Evolutionary conservation across 2,329 filamentous ascomycete species (phyloP), one percentile per base, ranked within the genome.

Genomic region (Cercospora zeae-maydis): DNA sequence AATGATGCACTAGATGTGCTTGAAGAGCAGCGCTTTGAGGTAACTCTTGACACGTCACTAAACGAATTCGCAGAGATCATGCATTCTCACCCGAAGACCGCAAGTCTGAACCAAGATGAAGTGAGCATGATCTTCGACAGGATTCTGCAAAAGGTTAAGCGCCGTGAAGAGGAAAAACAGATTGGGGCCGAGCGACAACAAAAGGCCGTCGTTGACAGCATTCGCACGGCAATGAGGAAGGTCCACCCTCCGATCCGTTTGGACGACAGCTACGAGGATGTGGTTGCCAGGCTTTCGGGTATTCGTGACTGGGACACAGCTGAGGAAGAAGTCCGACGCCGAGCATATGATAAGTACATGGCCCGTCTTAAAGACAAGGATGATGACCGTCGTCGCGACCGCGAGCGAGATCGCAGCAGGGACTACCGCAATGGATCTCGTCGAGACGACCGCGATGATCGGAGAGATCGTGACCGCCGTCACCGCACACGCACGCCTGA

Each of bases 341-440:
- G 85, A 68, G 93, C 92, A 13, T 98, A 97, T 78, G 93, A 97
- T 62, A 98, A 96, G 78, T 86, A 92, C 72, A 87, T 97, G 70
- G 90, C 91, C 65, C 91, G 95, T 56, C 81, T 97, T n/a, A 91
- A 88, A 74, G 91, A 96, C 59, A 92, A 96, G 67, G 80, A 81
- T 33, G 92, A 96, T 63, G 83, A 86, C 53, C 78, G 79, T 59
- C 81, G 82, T 59, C 77, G 78, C 60, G 63, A 67, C 37, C 58
- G 62, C 27, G 54, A 62, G 31, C 58, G 63, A 11, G 65, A 64
- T 33, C 76, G 78, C 67, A 76, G 76, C 66, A 64, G 71, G 19
- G 72, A 72, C 66, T 91, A 96, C 65, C 79, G 73, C 63, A 73
- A 75, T 60, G 76, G 75, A 58, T 74, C 76, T 65, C 77, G 77